Evolutionary conservation across 495 filamentous ascomycete genomes (phyloP).

Genomic region (Neurospora sp.): DNA sequence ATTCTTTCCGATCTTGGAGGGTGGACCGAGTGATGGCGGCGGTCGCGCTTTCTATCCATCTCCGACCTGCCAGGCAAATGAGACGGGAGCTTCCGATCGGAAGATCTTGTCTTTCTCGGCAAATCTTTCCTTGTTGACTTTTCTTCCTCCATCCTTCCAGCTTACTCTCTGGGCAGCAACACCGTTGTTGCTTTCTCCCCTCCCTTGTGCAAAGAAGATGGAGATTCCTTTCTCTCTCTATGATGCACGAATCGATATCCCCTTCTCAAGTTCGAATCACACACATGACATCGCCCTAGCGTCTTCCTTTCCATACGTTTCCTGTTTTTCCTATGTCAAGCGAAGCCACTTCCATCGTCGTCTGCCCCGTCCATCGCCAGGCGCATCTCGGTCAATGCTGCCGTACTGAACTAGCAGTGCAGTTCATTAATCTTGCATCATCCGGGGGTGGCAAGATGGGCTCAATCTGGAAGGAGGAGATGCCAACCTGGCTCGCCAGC

Average conservation of each 20-base stretch:
- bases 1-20: not conserved
- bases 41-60: not conserved
- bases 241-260: not conserved
- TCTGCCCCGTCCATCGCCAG: not conserved
- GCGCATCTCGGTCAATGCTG: not conserved
- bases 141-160: not conserved
- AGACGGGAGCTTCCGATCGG: not conserved
- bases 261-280: not conserved
- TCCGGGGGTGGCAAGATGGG: not conserved
- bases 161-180: not conserved
- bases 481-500: not conserved
- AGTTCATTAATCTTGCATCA: not conserved
- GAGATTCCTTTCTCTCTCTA: too few species aligned
- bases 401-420: not conserved
- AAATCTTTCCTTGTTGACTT: not conserved
- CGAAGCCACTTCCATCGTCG: not conserved
- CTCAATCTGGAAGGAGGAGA: not conserved
- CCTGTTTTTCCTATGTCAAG: not conserved
- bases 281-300: not conserved
- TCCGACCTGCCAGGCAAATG: not conserved
- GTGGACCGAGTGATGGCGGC: not conserved
- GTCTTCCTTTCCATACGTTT: not conserved
- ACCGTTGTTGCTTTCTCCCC: not conserved
- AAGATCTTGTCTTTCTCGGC: not conserved
- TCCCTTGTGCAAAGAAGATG: not conserved